Evolutionary conservation across 1,284 basidiomycete genomes (phyloP).

Genomic region (Ceratobasidium sp.): DNA sequence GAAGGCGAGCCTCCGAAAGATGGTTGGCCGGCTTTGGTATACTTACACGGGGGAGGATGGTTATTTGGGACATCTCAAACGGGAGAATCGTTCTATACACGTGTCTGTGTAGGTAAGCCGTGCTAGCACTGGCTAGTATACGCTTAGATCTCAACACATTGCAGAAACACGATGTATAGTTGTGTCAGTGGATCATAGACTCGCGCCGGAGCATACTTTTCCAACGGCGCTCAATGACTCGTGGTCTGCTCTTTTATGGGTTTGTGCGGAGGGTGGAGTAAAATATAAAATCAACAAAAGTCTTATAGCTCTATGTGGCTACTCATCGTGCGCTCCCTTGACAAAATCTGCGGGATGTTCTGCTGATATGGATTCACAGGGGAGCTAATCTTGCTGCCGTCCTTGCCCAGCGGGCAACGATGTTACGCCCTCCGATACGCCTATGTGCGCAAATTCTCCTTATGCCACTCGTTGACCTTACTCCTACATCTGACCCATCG

Average conservation of each 20-base stretch:
- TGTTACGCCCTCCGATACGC: constrained; percentile 9
- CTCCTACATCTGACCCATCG: constrained; percentile 12
- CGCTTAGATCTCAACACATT: background rate
- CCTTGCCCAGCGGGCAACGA: constrained; percentile 70
- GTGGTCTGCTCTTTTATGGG: constrained; percentile 59
- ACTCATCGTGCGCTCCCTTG: constrained; percentile 23
- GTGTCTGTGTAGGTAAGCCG: constrained; percentile 25
- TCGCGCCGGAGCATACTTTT: constrained; percentile 62
- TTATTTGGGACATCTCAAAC: constrained; percentile 13
- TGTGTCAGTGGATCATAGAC: constrained; percentile 58
- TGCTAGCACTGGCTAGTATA: background rate
- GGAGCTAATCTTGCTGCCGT: constrained; percentile 81
- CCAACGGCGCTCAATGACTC: constrained; percentile 60
- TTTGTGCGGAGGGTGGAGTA: constrained; percentile 32
- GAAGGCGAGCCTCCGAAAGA: constrained; percentile 4
- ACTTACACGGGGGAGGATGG: constrained; percentile 23
- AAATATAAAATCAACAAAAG: constrained; percentile 11
- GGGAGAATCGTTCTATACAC: constrained; percentile 23
- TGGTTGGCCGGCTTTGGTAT: constrained; percentile 30
- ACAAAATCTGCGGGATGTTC: background rate
- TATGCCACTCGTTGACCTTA: constrained; percentile 14
- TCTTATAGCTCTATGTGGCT: constrained; percentile 11
- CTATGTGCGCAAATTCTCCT: constrained; percentile 6
- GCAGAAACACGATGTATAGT: constrained; percentile 53
- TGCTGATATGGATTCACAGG: constrained; percentile 53